These are phyloP conservation scores for Fusarium abutilonis DNA, from an alignment of 2,329 filamentous ascomycete species.

Conservation along the genomic window DNA sequence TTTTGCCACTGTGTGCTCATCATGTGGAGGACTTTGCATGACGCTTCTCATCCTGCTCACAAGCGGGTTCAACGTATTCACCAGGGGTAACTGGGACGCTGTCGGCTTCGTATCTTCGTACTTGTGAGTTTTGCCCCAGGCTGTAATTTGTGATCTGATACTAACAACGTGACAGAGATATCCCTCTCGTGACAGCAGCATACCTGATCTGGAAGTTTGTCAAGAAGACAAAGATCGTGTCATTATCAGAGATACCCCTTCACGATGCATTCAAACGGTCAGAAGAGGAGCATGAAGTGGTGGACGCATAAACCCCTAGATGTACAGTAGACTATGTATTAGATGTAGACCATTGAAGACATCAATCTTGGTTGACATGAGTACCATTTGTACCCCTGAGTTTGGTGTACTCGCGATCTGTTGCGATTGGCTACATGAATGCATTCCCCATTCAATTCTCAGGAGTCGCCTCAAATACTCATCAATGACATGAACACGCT, in stretches of 20 bases:
- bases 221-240: conserved; percentile 67
- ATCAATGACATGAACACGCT: too few species aligned
- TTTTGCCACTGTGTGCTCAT: conserved; percentile 62
- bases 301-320: neutral
- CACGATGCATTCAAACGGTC: conserved; percentile 56
- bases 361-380: too few species aligned
- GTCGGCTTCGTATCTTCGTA: conserved; percentile 70
- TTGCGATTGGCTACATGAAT: too few species aligned
- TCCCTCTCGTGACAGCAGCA: conserved; percentile 65
- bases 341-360: neutral
- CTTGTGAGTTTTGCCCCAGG: conserved; percentile 57
- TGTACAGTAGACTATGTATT: neutral
- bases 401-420: too few species aligned
- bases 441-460: too few species aligned
- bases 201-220: conserved; percentile 73
- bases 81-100: conserved; percentile 66
- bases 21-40: conserved; percentile 68
- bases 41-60: conserved; percentile 74
- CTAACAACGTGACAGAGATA: conserved; percentile 57
- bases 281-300: conserved; percentile 20
- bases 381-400: too few species aligned
- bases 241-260: conserved; percentile 62
- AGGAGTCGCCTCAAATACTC: too few species aligned
- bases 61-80: conserved; percentile 72
- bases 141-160: rapidly evolving